Evolutionary conservation across 306 rosid species (phyloP), one percentile per base, ranked within the genome.

Genomic region (Castanea sativa): DNA sequence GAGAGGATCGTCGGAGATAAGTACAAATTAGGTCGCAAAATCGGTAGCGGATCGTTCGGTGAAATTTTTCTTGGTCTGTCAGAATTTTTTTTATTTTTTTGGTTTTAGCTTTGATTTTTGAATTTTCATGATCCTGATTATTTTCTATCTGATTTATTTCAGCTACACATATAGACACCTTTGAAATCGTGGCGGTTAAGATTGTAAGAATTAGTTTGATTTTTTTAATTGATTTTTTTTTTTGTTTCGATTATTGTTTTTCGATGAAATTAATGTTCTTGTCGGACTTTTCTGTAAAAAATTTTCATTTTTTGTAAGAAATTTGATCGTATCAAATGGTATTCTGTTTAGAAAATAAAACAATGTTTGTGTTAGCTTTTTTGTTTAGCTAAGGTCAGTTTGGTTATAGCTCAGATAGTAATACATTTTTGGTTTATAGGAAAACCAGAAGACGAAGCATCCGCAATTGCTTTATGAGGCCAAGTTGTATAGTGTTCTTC

Each of bases 1-100:
- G 92, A 92, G 84, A 85, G 92, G 81, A 68, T 92, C 56, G 43
- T 90, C 19, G 97, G 87, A 2, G 92, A 87, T 3, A 88, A 87
- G 85, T 92, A 63, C 80, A 92, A 90, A 84, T 21, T 90, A 60
- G 94, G 97, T 81, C 88, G 91, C 71, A 92, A 90, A 83, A 90
- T 92, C 27, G 97, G 97, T 1, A 86, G 94, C 79, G 94, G 94
- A 16, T 92, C 97, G 0, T 92, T 92, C 5, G 94, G 97, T 43
- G 91, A 92, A 87, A 90, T 90, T 33, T 90, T 69, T 77, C 85
- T 90, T 16, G 97, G 97, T 91, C 15, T 55, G 43, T 57, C 52
- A 51, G 3, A 25, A 20, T 11, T 4, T n/a, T 4, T 4, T 29
- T 12, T 32, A 0, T 4, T 16, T 27, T 75, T 43, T 30, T 75